phyloP scores from a whole-genome alignment of 495 filamentous ascomycete genomes.

The Copromyces sp. region DNA sequence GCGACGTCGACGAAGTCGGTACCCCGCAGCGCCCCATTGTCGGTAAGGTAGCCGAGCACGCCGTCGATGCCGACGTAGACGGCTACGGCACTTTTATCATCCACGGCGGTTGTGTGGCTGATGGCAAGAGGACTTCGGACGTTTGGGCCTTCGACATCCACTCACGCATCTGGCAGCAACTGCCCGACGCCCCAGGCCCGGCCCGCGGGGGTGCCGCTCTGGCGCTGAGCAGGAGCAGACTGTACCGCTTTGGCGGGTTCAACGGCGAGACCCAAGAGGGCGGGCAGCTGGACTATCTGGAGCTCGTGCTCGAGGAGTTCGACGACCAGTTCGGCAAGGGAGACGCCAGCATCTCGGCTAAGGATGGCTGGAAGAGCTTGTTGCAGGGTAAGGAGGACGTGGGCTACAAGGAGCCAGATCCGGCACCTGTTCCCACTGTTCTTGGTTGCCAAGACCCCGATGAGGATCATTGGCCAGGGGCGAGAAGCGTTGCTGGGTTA shows the following conservation, averaged over 20 bases:
- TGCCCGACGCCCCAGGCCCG: constrained; percentile 49
- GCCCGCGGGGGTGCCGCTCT: constrained; percentile 55
- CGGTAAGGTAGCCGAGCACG: constrained; percentile 35
- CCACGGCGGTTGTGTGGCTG: constrained; percentile 58
- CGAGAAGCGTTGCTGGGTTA: constrained; percentile 35
- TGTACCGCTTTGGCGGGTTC: constrained; percentile 69
- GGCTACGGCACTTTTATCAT: constrained; percentile 54
- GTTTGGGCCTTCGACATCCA: constrained; percentile 62
- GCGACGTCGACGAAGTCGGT: constrained; percentile 28
- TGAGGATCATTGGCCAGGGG: constrained; percentile 30
- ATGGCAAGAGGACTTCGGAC: constrained; percentile 42
- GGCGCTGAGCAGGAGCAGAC: constrained; percentile 40
- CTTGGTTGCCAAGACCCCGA: not conserved
- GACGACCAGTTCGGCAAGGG: constrained; percentile 37
- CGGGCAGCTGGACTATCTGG: constrained; percentile 52
- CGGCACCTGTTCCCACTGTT: constrained; percentile 15
- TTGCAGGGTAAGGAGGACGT: constrained; percentile 15
- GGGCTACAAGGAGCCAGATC: constrained; percentile 17
- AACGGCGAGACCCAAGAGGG: constrained; percentile 56
- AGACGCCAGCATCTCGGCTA: constrained; percentile 23
- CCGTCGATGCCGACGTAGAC: constrained; percentile 34
- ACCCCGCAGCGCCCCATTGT: constrained; percentile 38
- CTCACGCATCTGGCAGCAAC: constrained; percentile 48
- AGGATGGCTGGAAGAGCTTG: constrained; percentile 31
- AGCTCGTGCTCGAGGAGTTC: constrained; percentile 34